These are phyloP conservation scores for Fusarium graminum DNA, from an alignment of 2,329 filamentous ascomycete species.

Conservation along the genomic window DNA sequence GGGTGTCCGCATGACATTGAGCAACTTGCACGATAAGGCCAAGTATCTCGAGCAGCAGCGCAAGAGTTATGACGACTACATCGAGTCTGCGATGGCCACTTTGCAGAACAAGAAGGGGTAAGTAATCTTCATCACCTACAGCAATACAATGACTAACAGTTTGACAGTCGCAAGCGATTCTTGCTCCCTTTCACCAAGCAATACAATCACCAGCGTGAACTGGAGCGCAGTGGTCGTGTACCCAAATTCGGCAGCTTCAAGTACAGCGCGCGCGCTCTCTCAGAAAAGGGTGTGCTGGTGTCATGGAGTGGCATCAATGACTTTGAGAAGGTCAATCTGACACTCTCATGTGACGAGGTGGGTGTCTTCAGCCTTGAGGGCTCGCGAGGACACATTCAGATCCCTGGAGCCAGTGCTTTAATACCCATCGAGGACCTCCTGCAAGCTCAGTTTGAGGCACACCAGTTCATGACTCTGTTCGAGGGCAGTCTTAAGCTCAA, in stretches of 20 bases:
- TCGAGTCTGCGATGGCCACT: conserved; percentile 97
- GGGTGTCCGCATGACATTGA: conserved; percentile 79
- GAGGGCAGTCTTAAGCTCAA: conserved; percentile 88
- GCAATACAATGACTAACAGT: conserved; percentile 33
- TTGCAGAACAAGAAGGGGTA: conserved; percentile 95
- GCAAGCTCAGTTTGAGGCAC: conserved; percentile 96
- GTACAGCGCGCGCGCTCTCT: conserved; percentile 89
- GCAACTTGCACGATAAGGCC: conserved; percentile 86
- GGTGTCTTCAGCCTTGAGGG: conserved; percentile 95
- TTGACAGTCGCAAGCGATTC: conserved; percentile 85
- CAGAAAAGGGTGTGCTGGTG: conserved; percentile 94
- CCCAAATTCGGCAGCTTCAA: conserved; percentile 99
- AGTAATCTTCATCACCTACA: conserved; percentile 47
- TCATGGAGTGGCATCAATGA: conserved; percentile 89
- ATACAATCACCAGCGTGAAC: conserved; percentile 97
- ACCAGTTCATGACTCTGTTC: conserved; percentile 96
- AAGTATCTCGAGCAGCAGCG: conserved; percentile 93
- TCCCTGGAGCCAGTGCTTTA: conserved; percentile 90
- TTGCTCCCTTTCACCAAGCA: conserved; percentile 97
- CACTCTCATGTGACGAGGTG: conserved; percentile 93
- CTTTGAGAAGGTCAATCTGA: conserved; percentile 89
- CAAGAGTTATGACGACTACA: conserved; percentile 98
- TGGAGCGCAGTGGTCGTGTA: conserved; percentile 90
- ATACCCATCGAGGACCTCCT: conserved; percentile 93
- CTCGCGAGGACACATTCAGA: conserved; percentile 91